A percentile compares a stretch with the other conserved stretches of the same genome.
Evolutionary conservation across 441 rosid genomes (phyloP).

Genomic region (Syzygium syzygioides): DNA sequence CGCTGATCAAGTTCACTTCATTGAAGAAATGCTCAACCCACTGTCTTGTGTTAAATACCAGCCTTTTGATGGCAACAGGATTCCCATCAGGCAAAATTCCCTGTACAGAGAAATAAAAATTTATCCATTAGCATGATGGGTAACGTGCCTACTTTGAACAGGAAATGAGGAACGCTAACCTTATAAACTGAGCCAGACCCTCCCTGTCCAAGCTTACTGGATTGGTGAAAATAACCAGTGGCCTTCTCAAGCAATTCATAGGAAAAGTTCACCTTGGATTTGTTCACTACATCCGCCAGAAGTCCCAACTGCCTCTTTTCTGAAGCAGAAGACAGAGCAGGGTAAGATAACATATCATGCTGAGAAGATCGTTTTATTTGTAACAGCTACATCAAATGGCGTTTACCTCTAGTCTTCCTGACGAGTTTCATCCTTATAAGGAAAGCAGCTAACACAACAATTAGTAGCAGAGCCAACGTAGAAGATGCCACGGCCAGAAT

Average conservation of each 20-base stretch:
- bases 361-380: neutral
- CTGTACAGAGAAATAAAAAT: constrained; percentile 13
- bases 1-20: constrained; percentile 79
- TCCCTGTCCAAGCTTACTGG: constrained; percentile 84
- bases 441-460: constrained; percentile 30
- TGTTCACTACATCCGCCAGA: constrained; percentile 34
- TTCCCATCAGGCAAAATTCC: constrained; percentile 63
- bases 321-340: constrained; percentile 20
- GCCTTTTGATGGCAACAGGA: constrained; percentile 73
- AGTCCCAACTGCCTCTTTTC: constrained; percentile 66
- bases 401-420: constrained; percentile 45
- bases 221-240: constrained; percentile 53
- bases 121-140: neutral
- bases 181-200: constrained; percentile 87
- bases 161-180: constrained; percentile 21
- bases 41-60: constrained; percentile 72
- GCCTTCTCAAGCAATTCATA: constrained; percentile 81
- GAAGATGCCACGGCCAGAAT: constrained; percentile 46
- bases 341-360: neutral
- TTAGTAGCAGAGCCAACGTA: constrained; percentile 36
- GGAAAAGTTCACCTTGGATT: constrained; percentile 64
- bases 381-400: neutral
- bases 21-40: constrained; percentile 96
- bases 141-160: neutral
- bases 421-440: constrained; percentile 26